Conservation (phyloP, 345 rosid genomes). For the Carallia pectinifolia region DNA sequence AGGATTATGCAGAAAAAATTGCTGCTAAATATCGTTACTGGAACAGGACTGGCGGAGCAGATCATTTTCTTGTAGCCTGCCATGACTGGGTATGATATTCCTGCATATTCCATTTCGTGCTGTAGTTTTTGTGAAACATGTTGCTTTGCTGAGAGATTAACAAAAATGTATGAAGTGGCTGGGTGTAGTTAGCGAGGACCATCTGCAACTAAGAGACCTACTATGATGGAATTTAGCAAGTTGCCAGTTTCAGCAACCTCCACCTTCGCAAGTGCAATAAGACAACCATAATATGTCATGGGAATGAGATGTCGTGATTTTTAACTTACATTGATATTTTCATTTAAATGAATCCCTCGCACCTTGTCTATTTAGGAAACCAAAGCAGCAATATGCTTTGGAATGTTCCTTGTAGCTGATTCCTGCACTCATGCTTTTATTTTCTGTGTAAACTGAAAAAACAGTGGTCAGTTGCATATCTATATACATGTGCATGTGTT, state of each 20-base stretch:
- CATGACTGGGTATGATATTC: constrained; percentile 85
- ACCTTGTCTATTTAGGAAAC: background rate
- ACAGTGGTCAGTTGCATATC: too few species aligned
- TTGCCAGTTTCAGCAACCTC: too few species aligned
- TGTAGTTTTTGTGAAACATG: background rate
- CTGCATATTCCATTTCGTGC: constrained; percentile 2
- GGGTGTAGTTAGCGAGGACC: background rate
- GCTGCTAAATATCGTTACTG: constrained; percentile 84
- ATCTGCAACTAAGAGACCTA: too few species aligned
- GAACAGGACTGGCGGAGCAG: constrained; percentile 89
- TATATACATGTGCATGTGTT: background rate
- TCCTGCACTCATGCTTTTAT: too few species aligned
- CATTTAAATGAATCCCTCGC: background rate
- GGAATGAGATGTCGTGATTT: background rate
- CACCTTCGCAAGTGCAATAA: background rate
- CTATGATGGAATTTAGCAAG: too few species aligned
- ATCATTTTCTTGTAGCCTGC: constrained; percentile 95
- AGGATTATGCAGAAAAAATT: constrained; percentile 65
- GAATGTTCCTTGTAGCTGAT: too few species aligned
- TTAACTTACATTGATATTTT: constrained; percentile 3
- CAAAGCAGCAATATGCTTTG: too few species aligned
- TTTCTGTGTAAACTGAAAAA: too few species aligned
- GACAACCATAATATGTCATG: background rate
- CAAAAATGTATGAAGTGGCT: constrained; percentile 1
- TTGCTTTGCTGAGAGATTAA: constrained; percentile 4